Percentiles rank a stretch among this genome's conserved stretches.
These are phyloP conservation scores for Kurtzmaniella fragi DNA, from an alignment of 805 yeast genomes.

Conservation along the genomic window DNA sequence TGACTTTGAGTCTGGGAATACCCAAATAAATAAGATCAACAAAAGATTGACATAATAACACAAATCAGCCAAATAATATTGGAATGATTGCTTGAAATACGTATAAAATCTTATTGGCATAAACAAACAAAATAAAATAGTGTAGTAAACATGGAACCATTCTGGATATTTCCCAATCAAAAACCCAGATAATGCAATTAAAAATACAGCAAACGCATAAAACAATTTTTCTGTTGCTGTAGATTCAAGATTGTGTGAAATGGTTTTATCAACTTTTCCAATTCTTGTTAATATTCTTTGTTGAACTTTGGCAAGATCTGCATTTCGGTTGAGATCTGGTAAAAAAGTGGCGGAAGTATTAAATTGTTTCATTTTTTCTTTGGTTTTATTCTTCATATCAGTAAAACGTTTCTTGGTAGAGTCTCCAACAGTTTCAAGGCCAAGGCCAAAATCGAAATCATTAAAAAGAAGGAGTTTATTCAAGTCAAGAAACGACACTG, in stretches of 20 bases:
- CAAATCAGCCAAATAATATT: slow-evolving; percentile 85
- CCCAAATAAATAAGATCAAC: slow-evolving; percentile 72
- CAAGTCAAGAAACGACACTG: slow-evolving; percentile 31
- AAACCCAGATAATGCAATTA: slow-evolving; percentile 67
- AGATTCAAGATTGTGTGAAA: slow-evolving; percentile 29
- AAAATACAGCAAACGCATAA: slow-evolving; percentile 66
- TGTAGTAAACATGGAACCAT: slow-evolving; percentile 72
- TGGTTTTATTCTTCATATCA: slow-evolving; percentile 32
- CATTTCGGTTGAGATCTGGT: slow-evolving; percentile 7
- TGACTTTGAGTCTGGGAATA: slow-evolving; percentile 66
- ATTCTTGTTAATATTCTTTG: slow-evolving; percentile 26
- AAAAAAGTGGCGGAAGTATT: slow-evolving; percentile 5
- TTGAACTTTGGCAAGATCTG: slow-evolving; percentile 27
- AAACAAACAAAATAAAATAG: slow-evolving; percentile 52
- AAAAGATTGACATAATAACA: slow-evolving; percentile 86
- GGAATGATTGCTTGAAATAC: slow-evolving; percentile 73
- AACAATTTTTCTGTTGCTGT: slow-evolving; percentile 64
- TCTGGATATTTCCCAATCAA: slow-evolving; percentile 75
- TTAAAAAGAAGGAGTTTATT: slow-evolving; percentile 31
- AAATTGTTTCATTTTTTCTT: slow-evolving; percentile 23
- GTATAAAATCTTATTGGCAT: slow-evolving; percentile 85
- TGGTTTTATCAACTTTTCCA: slow-evolving; percentile 30
- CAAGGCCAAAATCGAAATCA: slow-evolving; percentile 42
- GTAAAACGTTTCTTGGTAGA: slow-evolving; percentile 30
- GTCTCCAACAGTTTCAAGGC: slow-evolving; percentile 30